Conservation (phyloP, 208 protist genomes). For the Leishmania mexicana region DNA sequence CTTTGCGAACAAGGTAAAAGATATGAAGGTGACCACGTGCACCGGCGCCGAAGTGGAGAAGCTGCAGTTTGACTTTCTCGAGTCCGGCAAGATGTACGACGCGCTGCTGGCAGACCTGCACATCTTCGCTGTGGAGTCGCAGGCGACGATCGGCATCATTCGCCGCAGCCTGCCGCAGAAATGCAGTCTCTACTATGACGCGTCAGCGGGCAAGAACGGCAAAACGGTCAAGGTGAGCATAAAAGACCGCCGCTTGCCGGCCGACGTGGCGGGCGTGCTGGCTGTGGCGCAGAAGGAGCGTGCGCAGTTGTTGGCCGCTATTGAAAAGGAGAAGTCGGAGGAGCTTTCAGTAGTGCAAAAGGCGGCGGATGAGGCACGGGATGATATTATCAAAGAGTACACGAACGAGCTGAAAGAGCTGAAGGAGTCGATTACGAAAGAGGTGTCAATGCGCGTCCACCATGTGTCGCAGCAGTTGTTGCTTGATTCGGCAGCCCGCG, state of each 20-base stretch:
- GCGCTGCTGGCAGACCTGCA: conserved; percentile 71
- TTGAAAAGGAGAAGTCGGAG: conserved; percentile 49
- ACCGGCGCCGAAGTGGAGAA: conserved; percentile 51
- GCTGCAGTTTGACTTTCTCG: conserved; percentile 66
- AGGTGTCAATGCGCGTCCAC: conserved; percentile 25
- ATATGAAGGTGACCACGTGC: conserved; percentile 68
- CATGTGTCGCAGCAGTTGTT: conserved; percentile 40
- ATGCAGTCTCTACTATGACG: conserved; percentile 65
- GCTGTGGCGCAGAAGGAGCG: conserved; percentile 58
- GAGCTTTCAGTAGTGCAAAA: conserved; percentile 25
- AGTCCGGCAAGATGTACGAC: conserved; percentile 56
- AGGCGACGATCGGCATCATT: conserved; percentile 51
- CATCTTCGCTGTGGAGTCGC: conserved; percentile 61
- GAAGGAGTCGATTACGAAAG: conserved; percentile 39
- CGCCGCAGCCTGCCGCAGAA: conserved; percentile 52
- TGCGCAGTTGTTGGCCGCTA: conserved; percentile 28
- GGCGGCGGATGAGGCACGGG: conserved; percentile 45
- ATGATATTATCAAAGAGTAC: conserved; percentile 43
- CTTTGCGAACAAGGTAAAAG: conserved; percentile 93
- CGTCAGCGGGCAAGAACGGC: conserved; percentile 30
- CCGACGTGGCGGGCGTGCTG: conserved; percentile 53
- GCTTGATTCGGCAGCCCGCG: conserved; percentile 34
- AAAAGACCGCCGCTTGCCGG: conserved; percentile 40
- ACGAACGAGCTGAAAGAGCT: conserved; percentile 38
- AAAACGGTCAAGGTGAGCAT: conserved; percentile 37